A percentile compares a stretch with the other conserved stretches of the same genome.
Conservation (phyloP, 2,329 filamentous ascomycete genomes). For the Zasmidium angulare region DNA sequence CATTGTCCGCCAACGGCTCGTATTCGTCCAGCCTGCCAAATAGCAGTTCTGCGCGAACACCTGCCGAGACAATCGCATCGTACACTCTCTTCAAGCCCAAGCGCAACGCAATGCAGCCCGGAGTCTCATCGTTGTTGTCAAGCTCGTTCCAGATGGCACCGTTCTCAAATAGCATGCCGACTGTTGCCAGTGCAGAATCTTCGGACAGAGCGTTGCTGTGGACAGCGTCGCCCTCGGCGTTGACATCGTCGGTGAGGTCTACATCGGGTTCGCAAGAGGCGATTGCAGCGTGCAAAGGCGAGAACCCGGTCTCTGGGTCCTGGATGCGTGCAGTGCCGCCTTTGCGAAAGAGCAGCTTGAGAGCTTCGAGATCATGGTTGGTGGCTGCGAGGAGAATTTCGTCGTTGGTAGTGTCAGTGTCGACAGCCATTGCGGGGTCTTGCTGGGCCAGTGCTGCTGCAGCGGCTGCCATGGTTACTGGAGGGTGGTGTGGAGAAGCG, state of each 20-base stretch:
- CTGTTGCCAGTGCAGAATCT: slow-evolving; percentile 64
- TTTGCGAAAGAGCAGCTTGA: slow-evolving; percentile 68
- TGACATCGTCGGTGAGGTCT: slow-evolving; percentile 29
- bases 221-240: slow-evolving; percentile 35
- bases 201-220: slow-evolving; percentile 41
- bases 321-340: slow-evolving; percentile 67
- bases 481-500: neutral
- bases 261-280: slow-evolving; percentile 56
- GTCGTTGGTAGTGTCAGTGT: slow-evolving; percentile 51
- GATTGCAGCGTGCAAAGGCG: slow-evolving; percentile 86
- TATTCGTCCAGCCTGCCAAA: slow-evolving; percentile 81
- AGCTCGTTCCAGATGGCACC: slow-evolving; percentile 98
- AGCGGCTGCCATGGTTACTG: slow-evolving; percentile 6
- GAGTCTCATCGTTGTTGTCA: slow-evolving; percentile 82
- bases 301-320: slow-evolving; percentile 80
- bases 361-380: slow-evolving; percentile 64
- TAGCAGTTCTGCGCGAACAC: slow-evolving; percentile 84
- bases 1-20: slow-evolving; percentile 64
- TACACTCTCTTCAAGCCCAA: slow-evolving; percentile 73
- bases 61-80: slow-evolving; percentile 80
- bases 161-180: slow-evolving; percentile 76
- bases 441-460: slow-evolving; percentile 1
- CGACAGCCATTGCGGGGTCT: slow-evolving; percentile 29
- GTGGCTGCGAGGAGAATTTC: slow-evolving; percentile 66
- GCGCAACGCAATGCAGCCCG: slow-evolving; percentile 76